phyloP scores from a whole-genome alignment of 345 rosid species.

The Aethionema arabicum region DNA sequence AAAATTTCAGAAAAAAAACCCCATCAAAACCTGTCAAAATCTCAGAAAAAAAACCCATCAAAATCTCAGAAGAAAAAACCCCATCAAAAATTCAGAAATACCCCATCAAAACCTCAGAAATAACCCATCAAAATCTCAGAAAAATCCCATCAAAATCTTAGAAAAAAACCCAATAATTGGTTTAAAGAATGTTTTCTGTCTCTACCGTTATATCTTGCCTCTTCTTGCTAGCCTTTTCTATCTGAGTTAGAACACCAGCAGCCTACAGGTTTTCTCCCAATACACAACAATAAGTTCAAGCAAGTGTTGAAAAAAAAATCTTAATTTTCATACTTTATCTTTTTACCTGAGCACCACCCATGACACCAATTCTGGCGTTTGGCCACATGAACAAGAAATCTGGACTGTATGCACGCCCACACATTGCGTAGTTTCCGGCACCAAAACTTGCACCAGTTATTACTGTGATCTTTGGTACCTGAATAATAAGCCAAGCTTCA shows the following conservation, averaged over 20 bases:
- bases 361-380: constrained; percentile 87
- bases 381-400: constrained; percentile 95
- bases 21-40: no score
- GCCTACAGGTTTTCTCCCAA: constrained; percentile 50
- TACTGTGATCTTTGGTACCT: constrained; percentile 90
- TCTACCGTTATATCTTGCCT: constrained; percentile 76
- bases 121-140: no score
- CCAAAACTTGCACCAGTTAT: constrained; percentile 95
- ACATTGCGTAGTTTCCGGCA: constrained; percentile 98
- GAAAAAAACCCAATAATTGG: neutral
- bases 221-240: constrained; percentile 84
- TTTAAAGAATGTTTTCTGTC: neutral
- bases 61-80: no score
- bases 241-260: constrained; percentile 89
- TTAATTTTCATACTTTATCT: no score
- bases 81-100: no score
- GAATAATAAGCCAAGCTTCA: constrained; percentile 24
- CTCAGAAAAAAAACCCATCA: no score
- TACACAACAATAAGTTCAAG: neutral
- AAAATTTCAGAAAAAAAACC: no score
- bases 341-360: constrained; percentile 97
- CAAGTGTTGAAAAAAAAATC: no score
- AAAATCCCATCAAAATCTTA: no score
- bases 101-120: no score
- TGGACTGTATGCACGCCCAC: constrained; percentile 95